phyloP scores from a whole-genome alignment of 441 rosid genomes.

The Sinapis alba region DNA sequence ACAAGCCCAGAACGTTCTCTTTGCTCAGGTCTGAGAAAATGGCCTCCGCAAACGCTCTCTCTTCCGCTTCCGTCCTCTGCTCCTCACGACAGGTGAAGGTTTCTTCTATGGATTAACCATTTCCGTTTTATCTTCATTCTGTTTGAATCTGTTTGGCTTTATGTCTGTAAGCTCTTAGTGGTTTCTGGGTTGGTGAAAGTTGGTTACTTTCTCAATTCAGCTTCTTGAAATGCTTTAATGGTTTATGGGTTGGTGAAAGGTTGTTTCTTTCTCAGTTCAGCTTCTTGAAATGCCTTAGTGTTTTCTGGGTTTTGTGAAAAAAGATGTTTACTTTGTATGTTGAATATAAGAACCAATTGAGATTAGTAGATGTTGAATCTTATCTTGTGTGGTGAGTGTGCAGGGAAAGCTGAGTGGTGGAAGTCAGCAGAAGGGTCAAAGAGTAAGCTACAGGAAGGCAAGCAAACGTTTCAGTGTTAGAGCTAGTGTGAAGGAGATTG shows the following conservation, averaged over 20 bases:
- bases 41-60: conserved; percentile 85
- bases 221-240: neutral
- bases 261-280: neutral
- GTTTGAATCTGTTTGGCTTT: too few relatives aligned
- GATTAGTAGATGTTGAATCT: neutral
- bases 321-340: neutral
- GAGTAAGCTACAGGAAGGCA: conserved; percentile 55
- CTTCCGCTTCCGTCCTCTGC: conserved; percentile 70
- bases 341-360: too few relatives aligned
- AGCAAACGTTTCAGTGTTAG: conserved; percentile 65
- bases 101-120: too few relatives aligned
- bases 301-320: neutral
- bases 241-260: neutral
- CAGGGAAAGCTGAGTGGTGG: conserved; percentile 60
- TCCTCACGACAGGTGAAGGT: conserved; percentile 67
- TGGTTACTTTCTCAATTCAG: neutral
- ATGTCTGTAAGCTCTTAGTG: neutral
- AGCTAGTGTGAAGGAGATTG: conserved; percentile 85
- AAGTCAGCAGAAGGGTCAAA: conserved; percentile 52
- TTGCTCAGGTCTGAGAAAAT: conserved; percentile 43
- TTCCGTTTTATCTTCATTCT: neutral
- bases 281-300: neutral
- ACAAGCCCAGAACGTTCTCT: conserved; percentile 23
- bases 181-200: conserved; percentile 7
- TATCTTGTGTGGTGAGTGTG: conserved; percentile 10